Evolutionary conservation across 164 flowering plant species (phyloP).

Genomic region (Piper longum): DNA sequence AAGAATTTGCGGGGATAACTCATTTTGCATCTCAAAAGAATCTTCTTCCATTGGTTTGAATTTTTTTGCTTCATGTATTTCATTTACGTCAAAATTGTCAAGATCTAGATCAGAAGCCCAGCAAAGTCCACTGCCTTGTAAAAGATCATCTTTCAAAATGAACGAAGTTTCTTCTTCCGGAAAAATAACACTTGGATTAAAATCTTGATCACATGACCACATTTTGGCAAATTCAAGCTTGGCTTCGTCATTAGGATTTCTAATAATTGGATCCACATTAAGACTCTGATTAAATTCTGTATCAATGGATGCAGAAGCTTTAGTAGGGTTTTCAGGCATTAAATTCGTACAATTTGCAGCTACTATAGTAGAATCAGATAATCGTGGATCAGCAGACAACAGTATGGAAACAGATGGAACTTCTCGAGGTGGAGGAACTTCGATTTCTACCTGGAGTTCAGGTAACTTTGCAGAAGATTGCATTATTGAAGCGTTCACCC

Average conservation of each 20-base stretch:
- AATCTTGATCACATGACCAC: constrained; percentile 23
- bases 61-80: constrained; percentile 16
- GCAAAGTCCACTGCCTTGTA: constrained; percentile 85
- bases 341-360: constrained; percentile 8
- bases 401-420: constrained; percentile 7
- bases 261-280: constrained; percentile 10
- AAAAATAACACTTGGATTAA: constrained; percentile 25
- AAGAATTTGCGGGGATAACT: constrained; percentile 29
- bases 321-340: constrained; percentile 9
- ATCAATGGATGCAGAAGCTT: constrained; percentile 8
- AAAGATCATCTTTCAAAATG: constrained; percentile 71
- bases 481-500: constrained; percentile 1
- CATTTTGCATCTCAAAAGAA: constrained; percentile 2
- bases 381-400: constrained; percentile 11
- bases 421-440: constrained; percentile 5
- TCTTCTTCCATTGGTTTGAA: constrained; percentile 15
- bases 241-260: constrained; percentile 6
- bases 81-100: constrained; percentile 15
- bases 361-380: constrained; percentile 11
- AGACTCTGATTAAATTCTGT: constrained; percentile 7
- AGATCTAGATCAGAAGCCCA: constrained; percentile 62
- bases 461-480: constrained; percentile 5
- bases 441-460: neutral
- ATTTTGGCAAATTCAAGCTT: constrained; percentile 8
- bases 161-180: constrained; percentile 48